Evolutionary conservation across 2,329 filamentous ascomycete genomes (phyloP).

Genomic region (Penicillium corylophilum): DNA sequence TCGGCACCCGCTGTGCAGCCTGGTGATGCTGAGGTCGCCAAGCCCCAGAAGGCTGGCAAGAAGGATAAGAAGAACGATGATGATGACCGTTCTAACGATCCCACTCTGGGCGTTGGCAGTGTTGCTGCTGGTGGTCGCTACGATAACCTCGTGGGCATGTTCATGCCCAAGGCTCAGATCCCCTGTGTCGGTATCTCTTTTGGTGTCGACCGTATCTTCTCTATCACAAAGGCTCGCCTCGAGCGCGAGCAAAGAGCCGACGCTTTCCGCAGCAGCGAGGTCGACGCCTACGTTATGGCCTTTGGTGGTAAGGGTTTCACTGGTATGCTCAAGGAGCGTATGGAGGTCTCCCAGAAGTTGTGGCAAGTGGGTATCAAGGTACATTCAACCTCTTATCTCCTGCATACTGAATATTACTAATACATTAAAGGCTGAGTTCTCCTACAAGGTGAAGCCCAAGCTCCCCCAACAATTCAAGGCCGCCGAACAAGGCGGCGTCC

Average conservation of each 20-base stretch:
- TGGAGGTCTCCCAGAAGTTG: constrained; percentile 71
- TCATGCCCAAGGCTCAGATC: constrained; percentile 78
- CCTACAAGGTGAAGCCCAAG: constrained; percentile 88
- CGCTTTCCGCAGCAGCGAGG: constrained; percentile 65
- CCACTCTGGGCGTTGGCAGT: constrained; percentile 79
- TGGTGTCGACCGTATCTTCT: constrained; percentile 93
- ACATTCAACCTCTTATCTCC: constrained; percentile 18
- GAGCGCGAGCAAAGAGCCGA: constrained; percentile 58
- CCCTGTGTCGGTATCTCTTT: constrained; percentile 93
- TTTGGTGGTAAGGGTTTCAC: constrained; percentile 84
- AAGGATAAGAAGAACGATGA: constrained; percentile 57
- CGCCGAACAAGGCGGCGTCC: constrained; percentile 75
- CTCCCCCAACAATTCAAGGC: constrained; percentile 87
- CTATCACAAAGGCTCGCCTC: constrained; percentile 77
- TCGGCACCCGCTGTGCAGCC: constrained; percentile 58
- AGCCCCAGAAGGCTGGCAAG: constrained; percentile 38
- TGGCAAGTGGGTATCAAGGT: constrained; percentile 88
- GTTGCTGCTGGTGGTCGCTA: constrained; percentile 89
- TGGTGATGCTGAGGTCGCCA: constrained; percentile 37
- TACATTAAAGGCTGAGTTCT: constrained; percentile 68
- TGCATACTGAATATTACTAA: constrained; percentile 16
- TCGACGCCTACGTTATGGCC: constrained; percentile 93
- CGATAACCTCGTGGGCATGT: constrained; percentile 93
- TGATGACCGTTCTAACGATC: constrained; percentile 72
- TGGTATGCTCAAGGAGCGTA: constrained; percentile 77